phyloP scores from a whole-genome alignment of 495 filamentous ascomycete genomes.

The Talaromyces borbonicus region DNA sequence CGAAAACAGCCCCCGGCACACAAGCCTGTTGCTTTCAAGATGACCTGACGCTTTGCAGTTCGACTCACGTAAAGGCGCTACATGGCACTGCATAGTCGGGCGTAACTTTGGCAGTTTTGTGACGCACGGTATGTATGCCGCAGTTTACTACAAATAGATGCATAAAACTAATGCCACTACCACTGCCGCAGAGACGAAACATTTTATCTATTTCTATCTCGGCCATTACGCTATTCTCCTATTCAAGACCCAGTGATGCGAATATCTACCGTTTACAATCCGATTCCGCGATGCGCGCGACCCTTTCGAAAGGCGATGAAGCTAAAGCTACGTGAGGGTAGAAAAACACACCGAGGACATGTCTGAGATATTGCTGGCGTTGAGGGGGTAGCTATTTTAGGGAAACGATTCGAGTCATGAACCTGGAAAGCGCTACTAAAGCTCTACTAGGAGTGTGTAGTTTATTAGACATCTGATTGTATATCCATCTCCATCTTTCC shows the following conservation, averaged over 20 bases:
- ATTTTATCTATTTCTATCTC: slow-evolving; percentile 99
- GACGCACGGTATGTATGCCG: slow-evolving; percentile 85
- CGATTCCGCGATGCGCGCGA: neutral
- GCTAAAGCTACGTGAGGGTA: too few species aligned
- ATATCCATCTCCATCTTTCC: too few species aligned
- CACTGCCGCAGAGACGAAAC: slow-evolving; percentile 92
- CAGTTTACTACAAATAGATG: too few species aligned
- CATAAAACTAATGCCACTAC: too few species aligned
- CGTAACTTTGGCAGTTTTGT: slow-evolving; percentile 99
- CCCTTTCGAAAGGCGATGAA: neutral
- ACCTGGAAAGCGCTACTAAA: too few species aligned
- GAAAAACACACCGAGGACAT: too few species aligned
- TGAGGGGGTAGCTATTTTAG: too few species aligned
- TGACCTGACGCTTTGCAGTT: slow-evolving; percentile 47
- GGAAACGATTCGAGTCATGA: too few species aligned
- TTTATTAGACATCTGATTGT: too few species aligned
- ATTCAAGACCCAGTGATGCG: slow-evolving; percentile 97
- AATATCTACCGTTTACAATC: neutral
- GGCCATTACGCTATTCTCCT: slow-evolving; percentile 96
- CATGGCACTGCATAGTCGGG: slow-evolving; percentile 98
- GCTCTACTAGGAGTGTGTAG: too few species aligned
- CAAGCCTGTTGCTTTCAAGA: neutral
- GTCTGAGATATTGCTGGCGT: too few species aligned
- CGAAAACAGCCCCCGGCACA: neutral
- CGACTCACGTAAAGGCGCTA: slow-evolving; percentile 82